Evolutionary conservation across 768 basidiomycete species (phyloP), one percentile per base, ranked within the genome.

Genomic region (Auricularia sp.): DNA sequence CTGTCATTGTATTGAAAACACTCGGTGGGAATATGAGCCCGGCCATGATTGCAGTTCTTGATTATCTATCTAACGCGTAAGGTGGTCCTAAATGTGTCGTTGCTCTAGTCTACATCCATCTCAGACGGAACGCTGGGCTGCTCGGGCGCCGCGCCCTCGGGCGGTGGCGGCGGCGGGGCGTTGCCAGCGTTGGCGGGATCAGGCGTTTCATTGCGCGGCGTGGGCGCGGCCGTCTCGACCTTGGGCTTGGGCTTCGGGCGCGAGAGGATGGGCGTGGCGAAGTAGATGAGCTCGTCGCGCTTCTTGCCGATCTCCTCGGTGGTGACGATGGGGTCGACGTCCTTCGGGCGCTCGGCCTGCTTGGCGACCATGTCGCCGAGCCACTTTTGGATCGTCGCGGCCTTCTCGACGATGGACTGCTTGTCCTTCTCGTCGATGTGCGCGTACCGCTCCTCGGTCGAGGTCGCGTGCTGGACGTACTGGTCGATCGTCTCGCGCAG

Each of bases 361-460:
- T 87, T 80, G 66, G 85, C 87, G 65, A 85, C 84, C 81, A 90
- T 84, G 80, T 99, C 95, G 71, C 97, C 91, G 64, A 99, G 83
- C 97, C 96, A 98, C 77, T 97, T 91, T 77, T 93, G 88, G 44
- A 88, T 79, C 10, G 87, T 93, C 62, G 91, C 97, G 64, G 87
- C 87, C 75, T 89, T 90, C 78, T 99, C 97, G 69, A 98, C 81
- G 67, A 94, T 85, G 59, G 78, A 73, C 78, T 93, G 84, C 76
- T 87, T 91, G 75, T 93, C 91, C 78, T 90, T 91, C 69, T 87
- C 87, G 67, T 88, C 87, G 68, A 98, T 93, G 80, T 98, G 97
- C 12, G 88, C 75, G 76, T 83, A 91, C 77, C 87, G 87, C 68
- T 97, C 96, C 63, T 97, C 95, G 21, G 74, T 64, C 16, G 89